phyloP scores from a whole-genome alignment of 257 asterid species.

The Solanum paucissectum region DNA sequence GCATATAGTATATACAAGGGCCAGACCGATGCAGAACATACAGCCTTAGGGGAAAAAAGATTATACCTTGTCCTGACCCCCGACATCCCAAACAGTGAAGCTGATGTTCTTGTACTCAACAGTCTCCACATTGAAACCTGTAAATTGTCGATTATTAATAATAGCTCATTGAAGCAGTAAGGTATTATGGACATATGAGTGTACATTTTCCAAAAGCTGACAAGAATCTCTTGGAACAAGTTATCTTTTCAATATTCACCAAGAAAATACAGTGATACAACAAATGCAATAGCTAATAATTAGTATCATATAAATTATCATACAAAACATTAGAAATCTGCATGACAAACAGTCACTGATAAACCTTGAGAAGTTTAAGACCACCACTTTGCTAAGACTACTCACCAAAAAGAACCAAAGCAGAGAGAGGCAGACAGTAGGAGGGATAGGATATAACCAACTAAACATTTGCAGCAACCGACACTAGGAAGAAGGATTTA shows the following conservation, averaged over 20 bases:
- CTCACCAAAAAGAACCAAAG: background rate
- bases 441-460: background rate
- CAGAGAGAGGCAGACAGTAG: background rate
- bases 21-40: background rate
- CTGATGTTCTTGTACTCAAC: conserved; percentile 86
- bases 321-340: background rate
- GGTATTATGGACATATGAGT: background rate
- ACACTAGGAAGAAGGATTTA: background rate
- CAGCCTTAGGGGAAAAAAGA: background rate
- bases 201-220: background rate
- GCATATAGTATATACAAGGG: background rate
- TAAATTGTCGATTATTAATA: background rate
- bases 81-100: conserved; percentile 94
- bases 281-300: background rate
- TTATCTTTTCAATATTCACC: background rate
- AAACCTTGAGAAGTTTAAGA: background rate
- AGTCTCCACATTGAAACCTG: conserved; percentile 89
- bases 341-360: background rate
- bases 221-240: background rate
- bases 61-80: conserved; percentile 86
- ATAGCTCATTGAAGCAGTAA: background rate
- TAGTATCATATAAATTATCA: background rate
- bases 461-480: background rate
- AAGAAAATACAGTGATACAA: background rate
- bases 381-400: background rate